Conservation (phyloP, 352 stramenopile genomes). For the Elongisporangium senticosum region DNA sequence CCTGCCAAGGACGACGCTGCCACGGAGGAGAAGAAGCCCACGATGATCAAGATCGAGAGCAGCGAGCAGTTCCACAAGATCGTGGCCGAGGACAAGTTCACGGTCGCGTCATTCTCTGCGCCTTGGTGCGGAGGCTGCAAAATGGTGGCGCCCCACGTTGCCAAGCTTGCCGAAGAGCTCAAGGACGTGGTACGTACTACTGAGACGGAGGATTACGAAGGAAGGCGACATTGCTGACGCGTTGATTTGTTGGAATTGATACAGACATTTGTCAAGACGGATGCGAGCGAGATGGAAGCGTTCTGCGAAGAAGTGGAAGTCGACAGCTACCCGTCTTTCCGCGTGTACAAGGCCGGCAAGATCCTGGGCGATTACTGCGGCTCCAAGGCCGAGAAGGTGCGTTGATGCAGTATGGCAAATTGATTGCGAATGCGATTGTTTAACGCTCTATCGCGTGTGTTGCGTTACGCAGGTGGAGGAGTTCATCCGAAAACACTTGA, state of each 20-base stretch:
- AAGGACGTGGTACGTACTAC: constrained; percentile 14
- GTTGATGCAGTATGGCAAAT: background rate
- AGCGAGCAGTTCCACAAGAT: constrained; percentile 35
- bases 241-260: constrained; percentile 1
- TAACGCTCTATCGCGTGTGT: background rate
- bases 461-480: constrained; percentile 20
- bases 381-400: constrained; percentile 70
- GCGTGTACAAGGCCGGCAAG: constrained; percentile 60
- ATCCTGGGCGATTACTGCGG: constrained; percentile 54
- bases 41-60: constrained; percentile 29
- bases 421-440: background rate
- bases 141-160: constrained; percentile 44
- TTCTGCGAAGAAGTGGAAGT: constrained; percentile 70
- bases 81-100: constrained; percentile 22
- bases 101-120: constrained; percentile 53
- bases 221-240: constrained; percentile 1
- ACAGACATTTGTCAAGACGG: constrained; percentile 46
- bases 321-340: constrained; percentile 70
- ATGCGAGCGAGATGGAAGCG: constrained; percentile 54
- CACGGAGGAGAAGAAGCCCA: constrained; percentile 1
- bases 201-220: background rate
- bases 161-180: constrained; percentile 44
- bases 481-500: constrained; percentile 25
- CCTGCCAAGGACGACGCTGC: background rate
- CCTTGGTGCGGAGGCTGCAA: constrained; percentile 68